Base-by-base conservation (phyloP, 2,329 filamentous ascomycete species). In the Coniochaeta ligniaria region DNA sequence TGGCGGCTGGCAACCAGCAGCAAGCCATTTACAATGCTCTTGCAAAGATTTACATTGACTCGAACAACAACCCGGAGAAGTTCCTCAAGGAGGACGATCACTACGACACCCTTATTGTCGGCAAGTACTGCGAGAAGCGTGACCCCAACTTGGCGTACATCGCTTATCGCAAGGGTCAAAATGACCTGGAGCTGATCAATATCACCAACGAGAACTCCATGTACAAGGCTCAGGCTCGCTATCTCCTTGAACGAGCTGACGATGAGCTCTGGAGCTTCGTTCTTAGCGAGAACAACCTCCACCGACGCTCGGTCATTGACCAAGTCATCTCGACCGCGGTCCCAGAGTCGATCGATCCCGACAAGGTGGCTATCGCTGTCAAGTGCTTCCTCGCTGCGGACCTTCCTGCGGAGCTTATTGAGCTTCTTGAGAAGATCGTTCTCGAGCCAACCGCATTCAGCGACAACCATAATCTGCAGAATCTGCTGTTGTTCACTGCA, bases 191-290 rank as follows among this genome's bases (percentile, higher is more conserved):
- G 77, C 84, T 99, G 60, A 94, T 99, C 76, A 95, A 90, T 75
- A 94, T 99, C 71, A 98, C 95, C 71, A 99, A 98, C 69, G 96
- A 99, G 77, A 99, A 99, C 78, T 88, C 91, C n/a, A 99, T 99
- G 95, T 99, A 96, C 83, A 90, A 93, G 69, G 91, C 91, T n/a
- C 95, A 99, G 76, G 94, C 93, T 61, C 89, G 95, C 41, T 99
- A 99, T 75, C 83, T 99, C 26, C 81, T 99, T 59, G 93, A 97
- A 70, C 89, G 95, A 66, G 89, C 91, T 41, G 95, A 99, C 70
- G 74, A 81, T 2, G 95, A 99, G 74, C 86, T 99, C 56, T 99
- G 96, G 96, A 82, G 83, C 59, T 99, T 97, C 72, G 95, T 98
- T 16, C 83, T 99, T 36, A 96, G 90, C 74, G 87, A 92, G 68